Base-by-base conservation (phyloP, 768 basidiomycete genomes). In the Melanogaster broomeanus region DNA sequence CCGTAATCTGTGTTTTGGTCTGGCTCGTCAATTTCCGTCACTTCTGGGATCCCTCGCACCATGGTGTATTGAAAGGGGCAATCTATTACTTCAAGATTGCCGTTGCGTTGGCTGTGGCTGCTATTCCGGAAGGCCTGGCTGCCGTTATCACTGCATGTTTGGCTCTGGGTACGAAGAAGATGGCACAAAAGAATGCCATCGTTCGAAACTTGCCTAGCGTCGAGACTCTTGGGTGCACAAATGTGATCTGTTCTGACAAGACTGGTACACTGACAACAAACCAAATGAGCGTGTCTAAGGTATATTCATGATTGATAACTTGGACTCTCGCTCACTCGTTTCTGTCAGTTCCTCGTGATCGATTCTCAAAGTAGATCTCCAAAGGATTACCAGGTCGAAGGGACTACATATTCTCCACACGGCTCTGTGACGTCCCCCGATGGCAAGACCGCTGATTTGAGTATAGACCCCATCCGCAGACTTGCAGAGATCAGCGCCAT, bases 71-170 rank as follows among this genome's bases (percentile, higher is more conserved):
- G 62, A 93, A 93, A 67, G 96, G 96, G 37, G 96, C 96, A 0
- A 83, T 99, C 47, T 98, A 98, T 71, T 99, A 99, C 74, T 92
- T 99, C 81, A 99, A 99, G 75, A 98, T 99, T 65, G 96, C 96
- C 31, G 97, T 99, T 39, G 94, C 97, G 5, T 77, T 99, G 40
- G 96, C 97, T n/a, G 96, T 99, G 35, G 96, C 96, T 51, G 96
- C 96, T 35, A 99, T 98, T 65, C 96, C 97, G 0, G 96, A 99
- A 72, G 96, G 96, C 52, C 74, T 99, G n/a, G 94, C 96, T 31
- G 95, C 94, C 45, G 96, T 99, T 52, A 97, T 98, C 64, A 99
- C 96, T 8, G 94, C 94, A 10, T 98, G 95, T 70, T 72, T 99
- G 34, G 95, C 97, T 10, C 79, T 99, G 13, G 97, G 96, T 18